These are phyloP conservation scores for Ascosphaera apis DNA, from an alignment of 2,329 filamentous ascomycete genomes.

Conservation along the genomic window DNA sequence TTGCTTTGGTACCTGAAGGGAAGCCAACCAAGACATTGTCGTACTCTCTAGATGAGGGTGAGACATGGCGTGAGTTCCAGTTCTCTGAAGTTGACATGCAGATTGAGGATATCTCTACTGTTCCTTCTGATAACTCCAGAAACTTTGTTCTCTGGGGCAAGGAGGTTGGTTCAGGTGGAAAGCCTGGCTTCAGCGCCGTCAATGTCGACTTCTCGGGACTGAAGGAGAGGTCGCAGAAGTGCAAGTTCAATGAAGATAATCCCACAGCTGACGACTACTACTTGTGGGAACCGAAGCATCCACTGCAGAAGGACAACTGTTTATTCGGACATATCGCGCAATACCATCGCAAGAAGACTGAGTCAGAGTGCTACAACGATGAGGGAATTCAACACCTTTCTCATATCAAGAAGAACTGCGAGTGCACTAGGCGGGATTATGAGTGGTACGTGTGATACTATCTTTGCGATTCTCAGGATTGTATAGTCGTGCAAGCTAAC, in stretches of 20 bases:
- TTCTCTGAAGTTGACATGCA: conserved; percentile 51
- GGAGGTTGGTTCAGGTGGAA: conserved; percentile 21
- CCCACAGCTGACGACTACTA: conserved; percentile 48
- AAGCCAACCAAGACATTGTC: conserved; percentile 43
- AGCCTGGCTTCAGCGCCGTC: conserved; percentile 40
- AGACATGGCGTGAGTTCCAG: conserved; percentile 50
- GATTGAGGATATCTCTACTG: conserved; percentile 62
- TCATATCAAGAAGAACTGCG: conserved; percentile 49
- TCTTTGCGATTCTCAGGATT: no score
- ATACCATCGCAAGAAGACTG: conserved; percentile 76
- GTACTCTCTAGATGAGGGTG: conserved; percentile 63
- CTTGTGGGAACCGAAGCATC: conserved; percentile 72
- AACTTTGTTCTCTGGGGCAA: conserved; percentile 81
- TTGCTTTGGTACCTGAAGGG: conserved; percentile 60
- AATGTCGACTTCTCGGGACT: conserved; percentile 79
- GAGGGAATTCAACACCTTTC: conserved; percentile 46
- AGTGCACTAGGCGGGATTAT: conserved; percentile 64
- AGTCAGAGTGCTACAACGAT: conserved; percentile 60
- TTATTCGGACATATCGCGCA: conserved; percentile 77
- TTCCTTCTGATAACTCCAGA: conserved; percentile 68
- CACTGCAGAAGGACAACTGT: conserved; percentile 53
- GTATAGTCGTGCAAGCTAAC: neutral
- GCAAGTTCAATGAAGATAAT: conserved; percentile 40
- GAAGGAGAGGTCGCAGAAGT: conserved; percentile 38
- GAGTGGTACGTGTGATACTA: conserved; percentile 88